A percentile compares a stretch with the other conserved stretches of the same genome.
These are phyloP conservation scores for Gloeopeniophorella convolvens DNA, from an alignment of 768 basidiomycete species.

Conservation along the genomic window DNA sequence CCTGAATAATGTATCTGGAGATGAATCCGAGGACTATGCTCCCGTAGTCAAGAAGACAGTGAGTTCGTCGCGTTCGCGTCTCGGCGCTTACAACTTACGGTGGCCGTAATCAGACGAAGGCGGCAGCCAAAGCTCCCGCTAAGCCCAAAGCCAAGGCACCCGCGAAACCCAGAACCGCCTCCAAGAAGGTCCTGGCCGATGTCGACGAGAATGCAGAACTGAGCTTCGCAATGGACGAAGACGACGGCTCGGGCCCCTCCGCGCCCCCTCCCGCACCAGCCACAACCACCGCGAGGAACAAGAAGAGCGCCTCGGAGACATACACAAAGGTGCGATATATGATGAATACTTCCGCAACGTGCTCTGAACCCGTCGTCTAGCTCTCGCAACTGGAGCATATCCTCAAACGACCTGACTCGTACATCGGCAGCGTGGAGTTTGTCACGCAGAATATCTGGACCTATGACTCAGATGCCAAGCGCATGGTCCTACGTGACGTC, in stretches of 20 bases:
- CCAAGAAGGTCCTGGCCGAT: constrained; percentile 63
- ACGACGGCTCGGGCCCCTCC: constrained; percentile 30
- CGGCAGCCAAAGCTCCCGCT: constrained; percentile 36
- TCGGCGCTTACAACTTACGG: constrained; percentile 3
- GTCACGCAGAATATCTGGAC: constrained; percentile 91
- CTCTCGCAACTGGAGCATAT: constrained; percentile 94
- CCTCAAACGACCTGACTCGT: constrained; percentile 86
- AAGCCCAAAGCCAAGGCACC: constrained; percentile 43
- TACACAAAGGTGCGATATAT: constrained; percentile 68
- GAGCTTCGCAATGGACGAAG: constrained; percentile 36
- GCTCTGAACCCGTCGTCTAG: constrained; percentile 35
- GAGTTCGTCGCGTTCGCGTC: constrained; percentile 24
- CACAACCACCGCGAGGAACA: constrained; percentile 41
- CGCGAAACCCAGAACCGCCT: constrained; percentile 42
- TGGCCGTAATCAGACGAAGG: constrained; percentile 34
- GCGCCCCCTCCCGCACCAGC: constrained; percentile 23
- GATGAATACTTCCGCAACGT: not conserved
- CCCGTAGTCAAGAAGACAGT: constrained; percentile 49
- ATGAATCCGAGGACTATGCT: constrained; percentile 63
- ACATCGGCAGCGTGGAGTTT: constrained; percentile 93
- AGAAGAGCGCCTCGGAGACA: constrained; percentile 87
- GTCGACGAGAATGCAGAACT: constrained; percentile 55
- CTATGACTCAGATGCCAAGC: constrained; percentile 75
- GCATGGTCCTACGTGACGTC: constrained; percentile 76
- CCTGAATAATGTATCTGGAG: constrained; percentile 48